Evolutionary conservation across 192 early-diverging fungal species (phyloP), one percentile per base, ranked within the genome.

Genomic region (Jimgerdemannia flammicorona): DNA sequence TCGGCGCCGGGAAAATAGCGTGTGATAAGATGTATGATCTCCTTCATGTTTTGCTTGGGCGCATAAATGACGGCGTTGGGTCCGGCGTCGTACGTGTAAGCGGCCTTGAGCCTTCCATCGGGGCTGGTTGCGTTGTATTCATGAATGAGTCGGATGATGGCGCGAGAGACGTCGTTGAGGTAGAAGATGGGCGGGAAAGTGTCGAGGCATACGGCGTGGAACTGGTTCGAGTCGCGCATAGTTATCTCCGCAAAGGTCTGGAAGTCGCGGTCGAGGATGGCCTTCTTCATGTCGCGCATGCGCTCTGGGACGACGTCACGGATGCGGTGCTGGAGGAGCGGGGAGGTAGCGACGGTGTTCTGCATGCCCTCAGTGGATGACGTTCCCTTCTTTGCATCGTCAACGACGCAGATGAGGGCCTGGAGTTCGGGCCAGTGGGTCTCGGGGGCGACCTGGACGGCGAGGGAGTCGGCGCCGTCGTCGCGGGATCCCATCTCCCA

Each of bases 1-100:
- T 72, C 65, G 6, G 81, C 81, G 41, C 84, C 81, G 44, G 97
- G 96, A 89, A 99, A 97, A 81, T 93, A 94, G 70, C 90, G 85
- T 11, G 94, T 88, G 70, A 98, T 81, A 64, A 99, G 77, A 77
- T 92, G 87, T 64, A 97, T 87, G 69, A 99, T 90, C 78, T 96
- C 93, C 59, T 86, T 81, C 81, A 96, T 93, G 81, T 99, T 89
- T 73, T 91, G 85, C 74, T 87, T 82, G 54, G 88, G 87, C 29
- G 95, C 88, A 77, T 99, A 99, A 74, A 99, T 93, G 6, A 99
- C 98, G 0, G 97, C 96, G 75, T 99, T 99, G 65, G 98, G 98
- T 42, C 98, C 98, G 19, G 98, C 98, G 81, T 99, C 98, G 81
- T 91, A 99, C 9, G 98, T 99, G 85, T 99, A 99, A 3, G 98